Evolutionary conservation across 495 filamentous ascomycete genomes (phyloP), one percentile per base, ranked within the genome.

Genomic region (Penicillium lividum): DNA sequence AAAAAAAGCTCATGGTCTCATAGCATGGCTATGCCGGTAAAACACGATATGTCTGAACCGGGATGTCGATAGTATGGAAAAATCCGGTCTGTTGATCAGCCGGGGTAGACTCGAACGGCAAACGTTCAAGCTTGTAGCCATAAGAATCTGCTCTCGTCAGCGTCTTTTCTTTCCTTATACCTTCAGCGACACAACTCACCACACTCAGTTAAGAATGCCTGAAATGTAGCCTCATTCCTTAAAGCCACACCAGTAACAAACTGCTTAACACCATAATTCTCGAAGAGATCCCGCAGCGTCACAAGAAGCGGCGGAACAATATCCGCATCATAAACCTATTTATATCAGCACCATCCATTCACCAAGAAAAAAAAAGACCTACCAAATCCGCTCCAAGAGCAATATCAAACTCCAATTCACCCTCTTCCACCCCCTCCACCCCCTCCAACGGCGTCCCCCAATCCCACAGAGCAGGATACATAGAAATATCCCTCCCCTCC

Each of bases 251-350:
- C 74, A 45, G 89, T 81, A 25, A 90, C 64, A 31, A 85, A 82
- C 13, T 76, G 33, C 45, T 77, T 61, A 15, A 83, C 53, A 0
- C 65, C 43, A 46, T 83, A 79, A 33, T 76, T 73, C 27, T 77
- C 69, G 58, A 89, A 84, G 4, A 87, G 73, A 52, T 80, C 72
- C 5, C 68, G 63, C 28, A 89, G 62, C 15, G 86, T 86, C 1
- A 76, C 73, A 7, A 88, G 65, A 15, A 91, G 76, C 4, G 76
- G 73, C 1, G 86, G 82, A 29, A 88, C 77, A 10, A 81, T 68
- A 33, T 78, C 71, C 18, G 71, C 69, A 64, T 91, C 88, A 68
- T 90, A 90, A n/a, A 82, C 87, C 86, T 89, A 53, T 45, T 45
- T 34, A 40, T 29, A 9, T 25, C 7, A 57, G 25, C 16, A 15